Evolutionary conservation across 306 rosid genomes (phyloP), one percentile per base, ranked within the genome.

Genomic region (Cicer chorassanicum): DNA sequence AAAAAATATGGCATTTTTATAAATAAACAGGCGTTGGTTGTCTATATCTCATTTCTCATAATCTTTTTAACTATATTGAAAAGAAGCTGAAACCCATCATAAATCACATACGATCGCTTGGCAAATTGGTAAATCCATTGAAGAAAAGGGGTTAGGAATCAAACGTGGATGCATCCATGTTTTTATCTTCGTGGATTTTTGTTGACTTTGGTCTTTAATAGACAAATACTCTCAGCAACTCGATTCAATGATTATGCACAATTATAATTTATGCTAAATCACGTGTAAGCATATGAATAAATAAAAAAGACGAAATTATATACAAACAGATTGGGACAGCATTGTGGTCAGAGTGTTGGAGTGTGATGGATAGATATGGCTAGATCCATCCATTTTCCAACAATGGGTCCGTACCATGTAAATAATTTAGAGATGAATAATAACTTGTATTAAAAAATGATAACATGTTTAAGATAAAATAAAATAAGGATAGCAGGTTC

Each of bases 231-330:
- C 55, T 16, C 11, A 50, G 11, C 66, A 54, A 38, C 67, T 44
- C 36, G 53, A 73, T 7, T 40, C 49, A 75, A 75, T 79, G 81
- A 79, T 78, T 46, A 42, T 49, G 39, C 16, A 7, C 4, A n/a
- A 72, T 44, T 16, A 59, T 61, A 50, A 50, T 49, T n/a, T 11
- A 65, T 49, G 38, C 8, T 60, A 66, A 65, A 66, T 78, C 72
- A 75, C 80, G 78, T 63, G 83, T 62, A 73, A 40, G 65, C 73
- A 63, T 40, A 45, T 45, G 49, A 19, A 19, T 51, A 12, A 8
- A 41, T 0, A 41, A 7, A 6, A 6, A 24, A 59, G 41, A 6
- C 4, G 16, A 59, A 59, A 42, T 34, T 60, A 14, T 57, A 11
- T 29, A 24, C 43, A 24, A 36, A 61, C 16, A 50, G 65, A 24